Evolutionary conservation across 2,329 filamentous ascomycete species (phyloP).

Genomic region (Aureobasidium leucospermi): DNA sequence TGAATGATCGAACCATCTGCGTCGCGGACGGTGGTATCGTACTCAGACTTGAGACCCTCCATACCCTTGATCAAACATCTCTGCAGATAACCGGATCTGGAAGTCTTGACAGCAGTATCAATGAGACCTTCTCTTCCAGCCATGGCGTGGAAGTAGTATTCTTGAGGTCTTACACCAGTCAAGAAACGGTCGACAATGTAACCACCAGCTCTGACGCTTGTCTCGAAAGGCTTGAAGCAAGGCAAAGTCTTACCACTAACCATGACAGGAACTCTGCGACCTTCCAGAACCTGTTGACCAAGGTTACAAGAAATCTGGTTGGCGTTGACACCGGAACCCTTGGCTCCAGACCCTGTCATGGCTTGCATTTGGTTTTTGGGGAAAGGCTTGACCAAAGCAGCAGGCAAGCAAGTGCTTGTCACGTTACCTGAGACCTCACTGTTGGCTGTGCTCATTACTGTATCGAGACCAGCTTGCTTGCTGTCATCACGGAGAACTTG

Average conservation of each 20-base stretch:
- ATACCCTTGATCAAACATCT: slow-evolving; percentile 97
- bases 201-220: slow-evolving; percentile 78
- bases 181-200: slow-evolving; percentile 96
- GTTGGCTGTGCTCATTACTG: slow-evolving; percentile 68
- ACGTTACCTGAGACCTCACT: slow-evolving; percentile 67
- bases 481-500: slow-evolving; percentile 83
- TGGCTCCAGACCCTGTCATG: slow-evolving; percentile 95
- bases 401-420: slow-evolving; percentile 71
- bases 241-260: slow-evolving; percentile 94
- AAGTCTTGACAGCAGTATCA: slow-evolving; percentile 97
- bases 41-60: slow-evolving; percentile 86
- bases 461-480: slow-evolving; percentile 87
- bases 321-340: slow-evolving; percentile 87
- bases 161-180: slow-evolving; percentile 92
- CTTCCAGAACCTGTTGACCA: slow-evolving; percentile 92
- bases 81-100: slow-evolving; percentile 91
- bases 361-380: slow-evolving; percentile 98
- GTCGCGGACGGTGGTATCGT: slow-evolving; percentile 90
- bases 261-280: slow-evolving; percentile 91
- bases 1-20: slow-evolving; percentile 89
- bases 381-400: slow-evolving; percentile 81
- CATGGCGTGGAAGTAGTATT: slow-evolving; percentile 99
- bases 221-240: slow-evolving; percentile 89
- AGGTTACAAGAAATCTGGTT: slow-evolving; percentile 97
- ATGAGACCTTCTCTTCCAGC: slow-evolving; percentile 96